Base-by-base conservation (phyloP, 2,329 filamentous ascomycete genomes). In the Fusarium dimerum region DNA sequence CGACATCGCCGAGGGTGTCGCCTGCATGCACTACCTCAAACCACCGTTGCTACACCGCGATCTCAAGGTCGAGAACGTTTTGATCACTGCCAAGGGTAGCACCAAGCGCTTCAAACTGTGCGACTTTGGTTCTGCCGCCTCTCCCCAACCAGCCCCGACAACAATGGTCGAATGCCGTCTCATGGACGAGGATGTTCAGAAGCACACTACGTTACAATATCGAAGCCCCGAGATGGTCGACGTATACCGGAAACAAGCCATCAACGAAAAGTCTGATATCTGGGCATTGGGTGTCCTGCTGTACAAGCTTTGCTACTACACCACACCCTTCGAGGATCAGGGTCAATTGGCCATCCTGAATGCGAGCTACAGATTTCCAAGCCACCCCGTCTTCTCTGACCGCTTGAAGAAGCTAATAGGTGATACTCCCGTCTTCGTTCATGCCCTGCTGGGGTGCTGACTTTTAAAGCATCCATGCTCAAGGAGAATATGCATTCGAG, bases 271-370 rank as follows among this genome's bases (percentile, higher is more conserved):
- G 77, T 95, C 92, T 45, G 94, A 99, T 71, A 97, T 99, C 30
- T 99, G 92, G 94, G 94, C 94, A 1, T 76, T 99, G 55, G 94
- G 94, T 6, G 94, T 99, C 40, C 77, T 99, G 52, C 75, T 99
- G 49, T 99, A 99, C 78, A 99, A 99, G 78, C 80, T 99, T 56
- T 99, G 94, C 77, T 99, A 97, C 74, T 99, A 99, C 73, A 99
- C 94, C 2, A 99, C 94, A 6, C 94, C 94, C 1, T 99, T 99
- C 66, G 94, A 99, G 74, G 93, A 97, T 59, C 92, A 96, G 68
- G 94, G 94, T 26, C 93, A 97, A 75, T 89, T 97, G 77, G 94
- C 94, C 12, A 99, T 99, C 59, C 76, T 99, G 55, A 97, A 97
- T 68, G 94, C 94, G 46, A 95, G 86, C 71, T 97, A 90, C 80